Evolutionary conservation across 495 filamentous ascomycete species (phyloP), one percentile per base, ranked within the genome.

Genomic region (Aspergillus cavernicola): DNA sequence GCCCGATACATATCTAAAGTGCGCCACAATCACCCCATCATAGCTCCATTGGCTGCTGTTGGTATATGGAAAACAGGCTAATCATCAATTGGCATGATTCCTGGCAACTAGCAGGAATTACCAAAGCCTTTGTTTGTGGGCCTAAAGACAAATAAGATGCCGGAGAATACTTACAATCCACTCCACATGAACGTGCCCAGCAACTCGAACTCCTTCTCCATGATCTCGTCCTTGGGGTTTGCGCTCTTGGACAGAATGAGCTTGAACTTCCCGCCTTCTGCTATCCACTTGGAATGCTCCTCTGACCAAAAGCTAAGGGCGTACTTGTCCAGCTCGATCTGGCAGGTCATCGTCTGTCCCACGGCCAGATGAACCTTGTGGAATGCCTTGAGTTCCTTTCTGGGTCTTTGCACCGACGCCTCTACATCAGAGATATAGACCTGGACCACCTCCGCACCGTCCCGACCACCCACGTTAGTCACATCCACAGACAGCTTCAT

Each of bases 371-470:
- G 65, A 0, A 89, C 81, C 63, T 90, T 89, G 50, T 81, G 79
- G 58, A 91, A 89, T 0, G 80, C 85, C 18, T 79, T 79, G 2
- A 90, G 67, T 61, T 86, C 81, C 64, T 87, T 86, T 1, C 47
- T 3, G 0, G 56, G 56, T 55, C 82, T 79, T 15, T 85, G 83
- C 38, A 80, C 70, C 28, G 70, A 71, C 11, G 67, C 59, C 42
- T 59, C 68, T 28, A 59, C 68, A 33, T 52, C 57, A 16, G 39
- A 50, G 28, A 90, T 59, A 65, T 92, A 92, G 22, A 91, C 67
- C 73, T 95, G 90, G 3, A 82, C 74, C 15, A 92, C 77, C 63
- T 88, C 88, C 29, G 86, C 84, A 13, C 87, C 89, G 6, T 62
- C 68, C 4, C 81, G 19, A 0, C 61, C 58, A 38, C 90, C 89